Conservation (phyloP, 2,329 filamentous ascomycete species). For the Incumbomyces lentus region DNA sequence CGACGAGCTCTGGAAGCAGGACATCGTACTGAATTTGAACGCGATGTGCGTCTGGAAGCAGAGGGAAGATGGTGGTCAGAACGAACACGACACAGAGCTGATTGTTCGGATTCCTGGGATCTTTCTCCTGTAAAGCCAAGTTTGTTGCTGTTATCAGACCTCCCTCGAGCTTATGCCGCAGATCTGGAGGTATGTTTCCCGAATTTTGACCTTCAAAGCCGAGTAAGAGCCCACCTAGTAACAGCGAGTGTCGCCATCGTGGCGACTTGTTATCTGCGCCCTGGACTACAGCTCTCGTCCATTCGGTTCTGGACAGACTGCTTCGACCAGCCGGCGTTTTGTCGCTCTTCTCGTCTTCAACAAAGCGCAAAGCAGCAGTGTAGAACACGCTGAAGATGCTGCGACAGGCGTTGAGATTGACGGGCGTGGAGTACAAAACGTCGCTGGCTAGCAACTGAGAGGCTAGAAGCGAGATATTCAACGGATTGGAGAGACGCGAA, state of each 20-base stretch:
- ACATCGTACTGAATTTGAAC: conserved; percentile 54
- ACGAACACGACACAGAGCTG: conserved; percentile 52
- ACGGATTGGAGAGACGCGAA: conserved; percentile 46
- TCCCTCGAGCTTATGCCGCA: conserved; percentile 59
- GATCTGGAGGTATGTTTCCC: conserved; percentile 50
- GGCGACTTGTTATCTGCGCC: conserved; percentile 53
- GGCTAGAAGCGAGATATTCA: conserved; percentile 51
- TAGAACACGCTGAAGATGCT: conserved; percentile 53
- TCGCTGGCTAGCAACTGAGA: conserved; percentile 50
- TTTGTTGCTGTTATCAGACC: conserved; percentile 67
- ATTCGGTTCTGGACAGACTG: conserved; percentile 44
- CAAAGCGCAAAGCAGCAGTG: conserved; percentile 45
- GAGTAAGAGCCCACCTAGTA: conserved; percentile 67
- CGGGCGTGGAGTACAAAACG: conserved; percentile 48
- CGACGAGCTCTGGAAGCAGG: conserved; percentile 59
- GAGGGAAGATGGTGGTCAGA: conserved; percentile 65
- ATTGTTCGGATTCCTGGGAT: conserved; percentile 41
- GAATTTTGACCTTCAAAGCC: conserved; percentile 59
- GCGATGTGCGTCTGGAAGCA: conserved; percentile 53
- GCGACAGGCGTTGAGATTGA: conserved; percentile 45
- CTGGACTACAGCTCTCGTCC: conserved; percentile 48
- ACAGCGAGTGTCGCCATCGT: conserved; percentile 75
- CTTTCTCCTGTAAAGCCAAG: conserved; percentile 55
- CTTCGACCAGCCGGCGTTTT: conserved; percentile 34
- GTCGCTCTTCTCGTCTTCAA: conserved; percentile 38